Conservation (phyloP, 495 filamentous ascomycete genomes). For the Trypethelium eluteriae region DNA sequence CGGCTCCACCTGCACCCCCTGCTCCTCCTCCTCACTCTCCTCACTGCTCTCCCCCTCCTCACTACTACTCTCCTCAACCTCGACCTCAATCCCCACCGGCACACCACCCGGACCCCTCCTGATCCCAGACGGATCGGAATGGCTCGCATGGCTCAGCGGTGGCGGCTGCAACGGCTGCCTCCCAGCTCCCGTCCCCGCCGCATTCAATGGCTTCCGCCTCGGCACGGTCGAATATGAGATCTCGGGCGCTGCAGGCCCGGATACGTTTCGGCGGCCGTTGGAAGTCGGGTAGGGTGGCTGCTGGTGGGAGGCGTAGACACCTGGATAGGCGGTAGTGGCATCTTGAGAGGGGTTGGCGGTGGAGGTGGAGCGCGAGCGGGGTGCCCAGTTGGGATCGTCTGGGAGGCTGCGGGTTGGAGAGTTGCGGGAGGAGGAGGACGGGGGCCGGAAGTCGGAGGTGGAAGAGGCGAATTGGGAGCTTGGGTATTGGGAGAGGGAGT, state of each 20-base stretch:
- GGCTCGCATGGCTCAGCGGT: conserved; percentile 18
- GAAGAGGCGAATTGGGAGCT: conserved; percentile 19
- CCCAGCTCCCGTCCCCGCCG: neutral
- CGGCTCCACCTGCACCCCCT: conserved; percentile 28
- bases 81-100: conserved; percentile 19
- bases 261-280: conserved; percentile 17
- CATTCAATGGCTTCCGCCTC: conserved; percentile 14
- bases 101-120: conserved; percentile 15
- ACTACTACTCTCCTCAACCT: conserved; percentile 18
- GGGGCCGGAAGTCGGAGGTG: conserved; percentile 25
- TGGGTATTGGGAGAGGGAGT: conserved; percentile 27
- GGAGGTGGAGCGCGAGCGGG: conserved; percentile 24
- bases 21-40: conserved; percentile 17
- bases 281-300: conserved; percentile 24
- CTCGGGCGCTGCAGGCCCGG: conserved; percentile 19
- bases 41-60: conserved; percentile 10
- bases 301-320: conserved; percentile 20
- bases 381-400: conserved; percentile 26
- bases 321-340: no score
- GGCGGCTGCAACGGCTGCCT: conserved; percentile 14
- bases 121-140: conserved; percentile 25
- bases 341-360: conserved; percentile 22
- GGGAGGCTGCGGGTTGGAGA: conserved; percentile 20
- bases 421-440: conserved; percentile 28
- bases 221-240: conserved; percentile 23